Percentiles rank a stretch among this genome's conserved stretches.
phyloP scores from a whole-genome alignment of 208 protist genomes.

The Phytomonas francai region DNA sequence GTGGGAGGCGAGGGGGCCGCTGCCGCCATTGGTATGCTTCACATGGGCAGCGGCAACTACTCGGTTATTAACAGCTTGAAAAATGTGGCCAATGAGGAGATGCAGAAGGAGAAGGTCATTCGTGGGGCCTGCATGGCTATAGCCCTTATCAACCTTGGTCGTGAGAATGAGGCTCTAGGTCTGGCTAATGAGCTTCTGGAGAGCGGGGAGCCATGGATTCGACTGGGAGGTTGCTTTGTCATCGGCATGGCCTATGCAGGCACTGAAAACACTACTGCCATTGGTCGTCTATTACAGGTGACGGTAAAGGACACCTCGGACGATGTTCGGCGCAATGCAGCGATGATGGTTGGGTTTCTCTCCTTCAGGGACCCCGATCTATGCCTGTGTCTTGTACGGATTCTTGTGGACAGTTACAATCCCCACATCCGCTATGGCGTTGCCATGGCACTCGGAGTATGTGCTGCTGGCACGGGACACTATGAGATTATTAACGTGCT shows the following conservation, averaged over 20 bases:
- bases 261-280: slow-evolving; percentile 91
- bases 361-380: slow-evolving; percentile 93
- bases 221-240: slow-evolving; percentile 96
- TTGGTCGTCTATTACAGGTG: slow-evolving; percentile 94
- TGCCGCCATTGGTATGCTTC: slow-evolving; percentile 97
- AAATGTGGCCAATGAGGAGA: slow-evolving; percentile 91
- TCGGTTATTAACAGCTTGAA: slow-evolving; percentile 89
- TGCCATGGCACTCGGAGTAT: slow-evolving; percentile 96
- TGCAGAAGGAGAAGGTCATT: slow-evolving; percentile 99
- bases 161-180: slow-evolving; percentile 92
- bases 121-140: slow-evolving; percentile 95
- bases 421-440: slow-evolving; percentile 98
- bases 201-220: slow-evolving; percentile 94
- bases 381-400: slow-evolving; percentile 74
- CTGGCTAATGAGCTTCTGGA: slow-evolving; percentile 91
- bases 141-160: slow-evolving; percentile 95
- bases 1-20: slow-evolving; percentile 97
- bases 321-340: slow-evolving; percentile 97
- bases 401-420: slow-evolving; percentile 96
- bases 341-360: slow-evolving; percentile 97
- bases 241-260: slow-evolving; percentile 97
- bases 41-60: slow-evolving; percentile 93
- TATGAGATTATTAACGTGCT: slow-evolving; percentile 92
- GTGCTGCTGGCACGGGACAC: slow-evolving; percentile 94
- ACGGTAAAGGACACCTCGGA: slow-evolving; percentile 97